These are phyloP conservation scores for Cryptococcus sp. DNA, from an alignment of 1,284 basidiomycete genomes.

Conservation along the genomic window DNA sequence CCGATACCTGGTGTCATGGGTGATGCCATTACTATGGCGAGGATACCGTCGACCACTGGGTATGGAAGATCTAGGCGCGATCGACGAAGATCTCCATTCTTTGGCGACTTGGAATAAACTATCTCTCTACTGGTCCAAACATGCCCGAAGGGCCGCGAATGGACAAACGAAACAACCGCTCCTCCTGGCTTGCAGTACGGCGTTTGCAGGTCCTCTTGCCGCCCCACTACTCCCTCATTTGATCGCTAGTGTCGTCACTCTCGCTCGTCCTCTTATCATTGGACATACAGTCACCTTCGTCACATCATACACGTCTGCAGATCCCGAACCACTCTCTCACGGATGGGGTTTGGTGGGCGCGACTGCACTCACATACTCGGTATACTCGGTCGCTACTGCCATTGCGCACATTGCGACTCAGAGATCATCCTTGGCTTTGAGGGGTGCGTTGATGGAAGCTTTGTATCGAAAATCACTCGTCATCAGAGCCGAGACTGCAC, in stretches of 20 bases:
- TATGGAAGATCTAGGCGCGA: constrained; percentile 12
- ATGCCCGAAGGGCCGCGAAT: not conserved
- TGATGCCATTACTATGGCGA: constrained; percentile 12
- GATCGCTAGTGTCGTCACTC: constrained; percentile 6
- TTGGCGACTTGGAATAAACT: constrained; percentile 6
- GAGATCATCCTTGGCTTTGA: constrained; percentile 9
- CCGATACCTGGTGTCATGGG: constrained; percentile 14
- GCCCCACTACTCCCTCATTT: constrained; percentile 14
- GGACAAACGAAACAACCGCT: constrained; percentile 13
- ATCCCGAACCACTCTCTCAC: constrained; percentile 6
- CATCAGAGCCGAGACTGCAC: constrained; percentile 11
- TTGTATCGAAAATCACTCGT: constrained; percentile 15
- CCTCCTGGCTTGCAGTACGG: constrained; percentile 6
- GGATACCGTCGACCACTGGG: constrained; percentile 13
- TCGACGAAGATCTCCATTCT: constrained; percentile 12
- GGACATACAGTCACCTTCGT: constrained; percentile 14
- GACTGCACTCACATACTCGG: constrained; percentile 8
- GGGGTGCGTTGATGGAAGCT: constrained; percentile 19
- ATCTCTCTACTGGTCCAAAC: constrained; percentile 3
- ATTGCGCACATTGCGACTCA: constrained; percentile 13
- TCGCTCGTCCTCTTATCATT: constrained; percentile 16
- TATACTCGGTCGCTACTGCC: constrained; percentile 10
- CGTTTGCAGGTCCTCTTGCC: constrained; percentile 4
- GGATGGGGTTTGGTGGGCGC: constrained; percentile 21
- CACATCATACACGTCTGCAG: constrained; percentile 4